Conservation (phyloP, 768 basidiomycete genomes). For the Lactarius hengduanensis region DNA sequence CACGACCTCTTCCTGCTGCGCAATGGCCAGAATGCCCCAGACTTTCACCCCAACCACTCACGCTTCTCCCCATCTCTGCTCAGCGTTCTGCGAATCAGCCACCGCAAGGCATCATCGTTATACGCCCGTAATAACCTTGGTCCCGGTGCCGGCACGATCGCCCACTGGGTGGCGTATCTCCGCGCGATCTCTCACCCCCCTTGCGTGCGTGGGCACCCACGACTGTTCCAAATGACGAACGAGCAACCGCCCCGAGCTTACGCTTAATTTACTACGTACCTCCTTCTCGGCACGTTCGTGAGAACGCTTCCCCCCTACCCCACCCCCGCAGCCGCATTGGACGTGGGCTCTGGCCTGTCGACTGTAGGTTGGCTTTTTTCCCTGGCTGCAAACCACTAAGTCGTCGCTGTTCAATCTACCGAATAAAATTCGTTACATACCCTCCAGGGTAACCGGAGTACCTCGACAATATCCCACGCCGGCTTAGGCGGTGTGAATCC, state of each 20-base stretch:
- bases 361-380: neutral
- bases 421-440: neutral
- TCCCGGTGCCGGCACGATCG: slow-evolving; percentile 7
- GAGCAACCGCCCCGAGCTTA: neutral
- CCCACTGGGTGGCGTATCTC: slow-evolving; percentile 13
- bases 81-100: slow-evolving; percentile 7
- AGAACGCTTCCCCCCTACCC: neutral
- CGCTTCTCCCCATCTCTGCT: slow-evolving; percentile 4
- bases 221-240: slow-evolving; percentile 7
- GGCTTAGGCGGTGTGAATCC: neutral
- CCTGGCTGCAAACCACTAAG: neutral
- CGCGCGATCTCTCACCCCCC: slow-evolving; percentile 3
- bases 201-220: neutral
- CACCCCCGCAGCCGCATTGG: neutral
- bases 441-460: neutral
- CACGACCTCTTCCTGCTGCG: neutral
- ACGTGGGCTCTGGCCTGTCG: neutral
- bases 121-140: neutral
- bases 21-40: slow-evolving; percentile 14
- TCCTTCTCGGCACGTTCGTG: neutral
- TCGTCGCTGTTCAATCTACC: neutral
- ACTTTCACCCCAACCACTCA: neutral
- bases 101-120: neutral
- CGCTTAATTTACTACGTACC: neutral
- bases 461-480: neutral